A percentile compares a stretch with the other conserved stretches of the same genome.
Conservation (phyloP, 2,329 filamentous ascomycete species). For the Pseudocercospora fijiensis region DNA sequence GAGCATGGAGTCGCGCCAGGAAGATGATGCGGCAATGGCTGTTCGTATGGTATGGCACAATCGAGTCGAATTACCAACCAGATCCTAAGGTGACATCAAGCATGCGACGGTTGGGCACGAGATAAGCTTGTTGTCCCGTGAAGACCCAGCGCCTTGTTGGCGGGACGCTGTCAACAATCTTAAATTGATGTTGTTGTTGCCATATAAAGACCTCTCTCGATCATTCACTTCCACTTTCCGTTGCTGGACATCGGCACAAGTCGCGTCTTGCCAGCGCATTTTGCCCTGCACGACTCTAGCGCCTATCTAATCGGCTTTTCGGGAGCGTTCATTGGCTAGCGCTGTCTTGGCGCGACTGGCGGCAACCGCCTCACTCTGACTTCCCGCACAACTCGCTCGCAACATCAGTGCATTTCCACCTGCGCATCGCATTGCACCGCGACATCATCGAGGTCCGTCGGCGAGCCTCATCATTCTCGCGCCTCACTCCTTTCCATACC, state of each 20-base stretch:
- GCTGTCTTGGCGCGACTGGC: neutral
- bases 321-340: neutral
- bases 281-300: neutral
- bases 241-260: neutral
- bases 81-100: neutral
- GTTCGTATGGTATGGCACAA: neutral
- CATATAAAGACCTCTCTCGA: neutral
- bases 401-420: neutral
- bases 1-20: neutral
- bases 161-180: neutral
- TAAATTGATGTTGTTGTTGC: neutral
- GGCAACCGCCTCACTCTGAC: neutral
- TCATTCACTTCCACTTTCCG: neutral
- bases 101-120: neutral
- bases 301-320: neutral
- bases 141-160: neutral
- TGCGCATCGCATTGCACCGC: neutral
- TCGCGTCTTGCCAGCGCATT: neutral
- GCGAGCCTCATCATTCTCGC: conserved; percentile 1
- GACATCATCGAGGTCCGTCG: neutral
- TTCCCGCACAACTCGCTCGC: neutral
- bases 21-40: neutral
- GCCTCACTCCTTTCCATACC: neutral
- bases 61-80: neutral
- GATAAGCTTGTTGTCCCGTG: neutral